phyloP scores from a whole-genome alignment of 148 eudicot species.

The Rhododendron griersonianum region DNA sequence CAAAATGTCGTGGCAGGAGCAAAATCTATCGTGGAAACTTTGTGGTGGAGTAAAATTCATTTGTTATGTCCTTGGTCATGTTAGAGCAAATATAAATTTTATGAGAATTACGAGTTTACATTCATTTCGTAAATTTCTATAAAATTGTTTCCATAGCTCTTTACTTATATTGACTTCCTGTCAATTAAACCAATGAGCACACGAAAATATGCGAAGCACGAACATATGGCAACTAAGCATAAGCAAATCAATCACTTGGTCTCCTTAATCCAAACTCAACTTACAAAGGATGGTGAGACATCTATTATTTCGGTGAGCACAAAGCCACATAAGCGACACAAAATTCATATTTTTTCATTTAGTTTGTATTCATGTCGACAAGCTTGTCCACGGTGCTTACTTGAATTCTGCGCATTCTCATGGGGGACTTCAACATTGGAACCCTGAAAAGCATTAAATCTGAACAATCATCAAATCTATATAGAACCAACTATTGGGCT shows the following conservation, averaged over 20 bases:
- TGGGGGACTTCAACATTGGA: slow-evolving; percentile 22
- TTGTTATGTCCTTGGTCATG: too few species aligned
- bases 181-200: too few species aligned
- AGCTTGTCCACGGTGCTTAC: slow-evolving; percentile 16
- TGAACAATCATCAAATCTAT: not conserved
- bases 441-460: slow-evolving; percentile 30
- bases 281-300: slow-evolving; percentile 78
- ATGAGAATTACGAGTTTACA: too few species aligned
- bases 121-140: too few species aligned
- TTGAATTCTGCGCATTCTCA: slow-evolving; percentile 27
- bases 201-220: too few species aligned
- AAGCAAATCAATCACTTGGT: not conserved
- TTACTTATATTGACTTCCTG: too few species aligned
- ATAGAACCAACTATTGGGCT: not conserved
- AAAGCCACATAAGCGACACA: slow-evolving; percentile 74
- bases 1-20: too few species aligned
- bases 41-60: too few species aligned
- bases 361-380: slow-evolving; percentile 77
- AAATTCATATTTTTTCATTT: slow-evolving; percentile 77
- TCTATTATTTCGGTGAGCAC: slow-evolving; percentile 83
- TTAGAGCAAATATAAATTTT: too few species aligned
- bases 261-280: slow-evolving; percentile 17
- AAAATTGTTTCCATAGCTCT: too few species aligned
- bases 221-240: too few species aligned
- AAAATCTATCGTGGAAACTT: too few species aligned